phyloP scores from a whole-genome alignment of 805 yeast genomes.

The Sugiyamaella floridensis region DNA sequence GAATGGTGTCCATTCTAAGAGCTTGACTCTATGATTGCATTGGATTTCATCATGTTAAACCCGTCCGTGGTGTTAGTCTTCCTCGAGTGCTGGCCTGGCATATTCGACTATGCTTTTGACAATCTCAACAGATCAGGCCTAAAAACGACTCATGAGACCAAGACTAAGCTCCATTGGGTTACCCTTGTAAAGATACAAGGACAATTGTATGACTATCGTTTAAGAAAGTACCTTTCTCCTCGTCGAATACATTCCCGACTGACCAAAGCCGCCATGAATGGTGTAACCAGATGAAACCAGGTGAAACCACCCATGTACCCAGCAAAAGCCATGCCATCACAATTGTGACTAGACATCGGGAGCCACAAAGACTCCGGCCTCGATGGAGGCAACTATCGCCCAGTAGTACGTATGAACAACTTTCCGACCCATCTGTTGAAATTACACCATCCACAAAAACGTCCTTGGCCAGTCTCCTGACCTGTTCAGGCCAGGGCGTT shows the following conservation, averaged over 20 bases:
- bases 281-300: slow-evolving; percentile 1
- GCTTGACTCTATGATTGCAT: slow-evolving; percentile 33
- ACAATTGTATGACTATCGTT: slow-evolving; percentile 32
- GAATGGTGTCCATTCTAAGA: slow-evolving; percentile 20
- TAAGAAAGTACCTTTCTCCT: slow-evolving; percentile 10
- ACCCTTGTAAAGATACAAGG: slow-evolving; percentile 12
- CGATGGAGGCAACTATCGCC: slow-evolving; percentile 9
- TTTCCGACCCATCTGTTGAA: slow-evolving; percentile 11
- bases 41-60: slow-evolving; percentile 24
- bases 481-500: slow-evolving; percentile 20
- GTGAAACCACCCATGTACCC: slow-evolving; percentile 4
- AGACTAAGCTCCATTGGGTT: slow-evolving; percentile 35
- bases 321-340: background rate
- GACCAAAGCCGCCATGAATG: slow-evolving; percentile 5
- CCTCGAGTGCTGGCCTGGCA: slow-evolving; percentile 18
- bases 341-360: slow-evolving; percentile 6
- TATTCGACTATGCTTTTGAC: slow-evolving; percentile 22
- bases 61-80: background rate
- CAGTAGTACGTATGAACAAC: background rate
- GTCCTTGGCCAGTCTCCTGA: slow-evolving; percentile 2
- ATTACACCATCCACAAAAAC: background rate
- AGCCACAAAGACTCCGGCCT: slow-evolving; percentile 10
- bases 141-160: slow-evolving; percentile 16
- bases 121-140: slow-evolving; percentile 10
- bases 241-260: slow-evolving; percentile 12